Conservation (phyloP, 176 grass and related monocot genomes). For the Aechmea fasciata region DNA sequence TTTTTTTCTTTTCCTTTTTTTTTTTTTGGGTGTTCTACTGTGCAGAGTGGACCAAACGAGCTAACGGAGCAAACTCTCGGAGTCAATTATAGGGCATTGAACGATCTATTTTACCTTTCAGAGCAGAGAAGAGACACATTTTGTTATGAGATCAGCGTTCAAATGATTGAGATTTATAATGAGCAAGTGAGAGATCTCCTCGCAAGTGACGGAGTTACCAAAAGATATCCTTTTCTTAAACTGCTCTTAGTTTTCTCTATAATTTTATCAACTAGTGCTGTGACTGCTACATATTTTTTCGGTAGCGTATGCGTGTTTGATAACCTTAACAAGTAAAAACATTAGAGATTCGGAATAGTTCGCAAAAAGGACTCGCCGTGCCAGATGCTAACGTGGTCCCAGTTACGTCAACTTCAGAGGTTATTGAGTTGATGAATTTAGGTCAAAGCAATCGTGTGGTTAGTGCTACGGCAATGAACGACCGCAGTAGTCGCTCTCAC, state of each 20-base stretch:
- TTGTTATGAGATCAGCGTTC: constrained; percentile 89
- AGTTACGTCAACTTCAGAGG: constrained; percentile 58
- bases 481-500: constrained; percentile 94
- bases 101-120: constrained; percentile 67
- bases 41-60: constrained; percentile 80
- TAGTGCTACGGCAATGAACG: constrained; percentile 84
- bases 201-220: constrained; percentile 53
- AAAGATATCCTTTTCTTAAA: constrained; percentile 82
- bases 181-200: constrained; percentile 98
- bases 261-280: no score
- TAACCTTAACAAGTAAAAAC: constrained; percentile 58
- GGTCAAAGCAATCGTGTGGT: constrained; percentile 83
- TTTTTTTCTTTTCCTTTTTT: no score
- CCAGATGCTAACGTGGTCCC: constrained; percentile 69
- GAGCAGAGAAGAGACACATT: constrained; percentile 50
- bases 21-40: not conserved
- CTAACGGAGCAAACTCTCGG: constrained; percentile 69
- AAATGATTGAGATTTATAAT: constrained; percentile 97
- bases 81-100: constrained; percentile 93
- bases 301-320: constrained; percentile 16
- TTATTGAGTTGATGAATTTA: constrained; percentile 79
- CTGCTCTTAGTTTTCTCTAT: constrained; percentile 1
- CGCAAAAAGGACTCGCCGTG: constrained; percentile 69
- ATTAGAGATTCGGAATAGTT: constrained; percentile 80
- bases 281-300: not conserved